Evolutionary conservation across 441 rosid genomes (phyloP).

Genomic region (Manihot esculenta): DNA sequence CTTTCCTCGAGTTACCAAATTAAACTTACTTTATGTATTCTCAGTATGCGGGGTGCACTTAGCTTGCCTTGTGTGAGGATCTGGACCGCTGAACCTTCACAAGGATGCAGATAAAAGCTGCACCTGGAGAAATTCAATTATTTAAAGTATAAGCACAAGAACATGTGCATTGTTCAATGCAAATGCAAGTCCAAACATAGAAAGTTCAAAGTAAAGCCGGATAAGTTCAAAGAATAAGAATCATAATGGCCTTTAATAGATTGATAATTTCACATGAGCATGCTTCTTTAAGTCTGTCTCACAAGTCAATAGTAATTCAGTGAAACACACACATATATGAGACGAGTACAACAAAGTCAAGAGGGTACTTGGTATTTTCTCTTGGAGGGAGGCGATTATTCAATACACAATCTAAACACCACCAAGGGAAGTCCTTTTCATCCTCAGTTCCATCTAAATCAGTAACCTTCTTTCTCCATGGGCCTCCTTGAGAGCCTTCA

Average conservation of each 20-base stretch:
- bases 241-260: neutral
- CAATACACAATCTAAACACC: conserved; percentile 94
- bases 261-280: neutral
- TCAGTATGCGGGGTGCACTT: conserved; percentile 97
- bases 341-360: conserved; percentile 13
- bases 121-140: conserved; percentile 56
- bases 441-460: conserved; percentile 96
- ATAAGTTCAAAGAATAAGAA: conserved; percentile 11
- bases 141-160: neutral
- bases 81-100: conserved; percentile 83
- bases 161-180: neutral
- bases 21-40: conserved; percentile 84
- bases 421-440: conserved; percentile 94
- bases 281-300: neutral
- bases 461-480: conserved; percentile 95
- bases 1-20: conserved; percentile 2
- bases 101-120: conserved; percentile 96
- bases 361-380: conserved; percentile 85
- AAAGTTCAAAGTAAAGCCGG: neutral
- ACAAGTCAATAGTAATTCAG: conserved; percentile 4
- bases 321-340: conserved; percentile 9
- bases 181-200: neutral
- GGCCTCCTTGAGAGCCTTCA: conserved; percentile 97
- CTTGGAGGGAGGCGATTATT: conserved; percentile 93
- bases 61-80: conserved; percentile 94